Conservation (phyloP, 176 grass and related monocot genomes). For the Rhipidocladum racemiflorum region DNA sequence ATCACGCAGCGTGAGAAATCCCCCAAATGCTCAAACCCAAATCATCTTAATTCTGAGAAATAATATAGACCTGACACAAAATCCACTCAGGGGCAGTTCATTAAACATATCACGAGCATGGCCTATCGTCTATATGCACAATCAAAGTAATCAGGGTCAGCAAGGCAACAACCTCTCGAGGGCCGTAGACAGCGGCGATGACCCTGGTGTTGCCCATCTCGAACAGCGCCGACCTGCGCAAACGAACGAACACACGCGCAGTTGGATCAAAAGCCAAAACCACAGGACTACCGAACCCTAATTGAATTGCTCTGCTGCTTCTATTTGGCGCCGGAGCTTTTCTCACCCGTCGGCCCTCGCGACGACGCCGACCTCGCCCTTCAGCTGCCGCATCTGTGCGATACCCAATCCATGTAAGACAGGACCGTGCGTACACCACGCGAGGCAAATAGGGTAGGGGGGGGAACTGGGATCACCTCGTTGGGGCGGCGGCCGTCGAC, state of each 20-base stretch:
- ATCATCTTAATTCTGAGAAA: background rate
- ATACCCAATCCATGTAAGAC: background rate
- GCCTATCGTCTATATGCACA: background rate
- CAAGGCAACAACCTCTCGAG: conserved; percentile 58
- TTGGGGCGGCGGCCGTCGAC: conserved; percentile 80
- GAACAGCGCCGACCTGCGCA: conserved; percentile 74
- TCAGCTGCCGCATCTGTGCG: conserved; percentile 84
- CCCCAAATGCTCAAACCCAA: background rate
- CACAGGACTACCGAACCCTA: background rate
- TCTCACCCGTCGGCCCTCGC: conserved; percentile 67
- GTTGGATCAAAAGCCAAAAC: conserved; percentile 3
- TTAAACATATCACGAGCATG: conserved; percentile 6
- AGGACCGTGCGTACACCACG: background rate
- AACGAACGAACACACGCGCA: background rate
- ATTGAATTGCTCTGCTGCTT: background rate
- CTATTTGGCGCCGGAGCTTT: background rate
- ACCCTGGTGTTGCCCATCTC: conserved; percentile 98
- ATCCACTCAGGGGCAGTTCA: background rate
- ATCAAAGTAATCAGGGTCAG: background rate
- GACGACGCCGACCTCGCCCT: conserved; percentile 72
- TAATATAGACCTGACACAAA: background rate
- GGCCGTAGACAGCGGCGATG: conserved; percentile 83
- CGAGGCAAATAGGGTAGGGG: background rate
- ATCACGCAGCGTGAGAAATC: background rate
- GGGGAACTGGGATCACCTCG: conserved; percentile 37